Evolutionary conservation across 352 stramenopile genomes (phyloP).

Genomic region (Phytophthora parvispora): DNA sequence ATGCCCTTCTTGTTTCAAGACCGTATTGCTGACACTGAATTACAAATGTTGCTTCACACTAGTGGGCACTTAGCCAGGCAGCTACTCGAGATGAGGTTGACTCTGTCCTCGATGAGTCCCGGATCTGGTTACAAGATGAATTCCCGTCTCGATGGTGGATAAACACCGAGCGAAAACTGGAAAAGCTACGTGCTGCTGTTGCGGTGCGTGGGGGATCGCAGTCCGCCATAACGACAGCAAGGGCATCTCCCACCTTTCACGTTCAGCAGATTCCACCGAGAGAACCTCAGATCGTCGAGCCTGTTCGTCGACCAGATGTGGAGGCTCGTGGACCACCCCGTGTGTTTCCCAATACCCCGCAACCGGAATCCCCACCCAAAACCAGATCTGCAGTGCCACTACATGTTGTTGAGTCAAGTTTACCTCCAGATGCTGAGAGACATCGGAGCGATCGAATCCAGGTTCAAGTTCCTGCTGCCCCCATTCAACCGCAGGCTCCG

Average conservation of each 20-base stretch:
- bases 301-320: constrained; percentile 13
- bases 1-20: not conserved
- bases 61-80: constrained; percentile 67
- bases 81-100: constrained; percentile 40
- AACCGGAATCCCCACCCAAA: not conserved
- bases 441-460: constrained; percentile 15
- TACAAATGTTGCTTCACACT: not conserved
- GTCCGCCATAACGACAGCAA: constrained; percentile 5
- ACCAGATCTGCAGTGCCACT: constrained; percentile 17
- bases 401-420: constrained; percentile 25
- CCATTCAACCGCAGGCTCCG: constrained; percentile 7
- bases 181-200: not conserved
- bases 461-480: not conserved
- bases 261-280: constrained; percentile 32
- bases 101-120: constrained; percentile 39
- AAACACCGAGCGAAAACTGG: constrained; percentile 32
- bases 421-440: constrained; percentile 22
- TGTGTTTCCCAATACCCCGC: constrained; percentile 20
- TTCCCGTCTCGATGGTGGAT: constrained; percentile 69
- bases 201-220: constrained; percentile 3
- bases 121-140: constrained; percentile 51
- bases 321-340: constrained; percentile 30
- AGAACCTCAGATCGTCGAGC: constrained; percentile 25
- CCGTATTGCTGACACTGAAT: not conserved
- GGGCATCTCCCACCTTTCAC: constrained; percentile 13